Evolutionary conservation across 31 red algal species (phyloP), one percentile per base, ranked within the genome.

Genomic region (Pterothamnion heteromorphum): DNA sequence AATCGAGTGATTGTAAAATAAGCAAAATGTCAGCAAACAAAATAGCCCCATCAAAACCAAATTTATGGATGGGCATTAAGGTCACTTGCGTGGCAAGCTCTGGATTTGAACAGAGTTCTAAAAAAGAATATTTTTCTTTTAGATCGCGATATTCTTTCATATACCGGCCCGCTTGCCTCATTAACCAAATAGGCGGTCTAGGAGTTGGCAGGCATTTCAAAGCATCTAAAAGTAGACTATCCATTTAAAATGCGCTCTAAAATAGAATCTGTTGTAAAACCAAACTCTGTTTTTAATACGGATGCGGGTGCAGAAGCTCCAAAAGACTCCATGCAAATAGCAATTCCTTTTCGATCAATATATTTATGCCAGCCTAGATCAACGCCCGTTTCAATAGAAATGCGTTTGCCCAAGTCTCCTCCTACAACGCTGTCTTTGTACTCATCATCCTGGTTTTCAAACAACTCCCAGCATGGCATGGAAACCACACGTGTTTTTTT

Each of bases 111-210:
- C 95, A 96, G 30, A 95, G 93, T 74, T 99, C 94, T 33, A 95
- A 93, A 87, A 99, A 99, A 3, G 97, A 94, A 64, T 99, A 94
- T 57, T 93, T 84, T 57, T 99, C 96, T 80, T 93, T 92, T 4
- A 96, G 81, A 44, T 99, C 91, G 34, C 95, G 97, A 76, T 96
- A 99, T 23, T 91, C 97, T 23, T 93, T 93, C 97, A 99, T 99
- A 91, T 99, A 95, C 2, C 97, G 89, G 28, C 97, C 97, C 0
- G 97, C 97, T 51, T 99, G 97, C 2, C 97, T 95, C 97, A 99
- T 99, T 92, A 99, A 92, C 97, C 97, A 99, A 0, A 97, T 94
- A 0, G 97, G 97, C 4, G 97, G 95, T n/a, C n/a, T n/a, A n/a
- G n/a, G n/a, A n/a, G n/a, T n/a, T n/a, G n/a, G n/a, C n/a, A n/a